Percentiles rank a stretch among this genome's conserved stretches.
Conservation (phyloP, 169 alveolate species). For the Plasmodium yoelii region DNA sequence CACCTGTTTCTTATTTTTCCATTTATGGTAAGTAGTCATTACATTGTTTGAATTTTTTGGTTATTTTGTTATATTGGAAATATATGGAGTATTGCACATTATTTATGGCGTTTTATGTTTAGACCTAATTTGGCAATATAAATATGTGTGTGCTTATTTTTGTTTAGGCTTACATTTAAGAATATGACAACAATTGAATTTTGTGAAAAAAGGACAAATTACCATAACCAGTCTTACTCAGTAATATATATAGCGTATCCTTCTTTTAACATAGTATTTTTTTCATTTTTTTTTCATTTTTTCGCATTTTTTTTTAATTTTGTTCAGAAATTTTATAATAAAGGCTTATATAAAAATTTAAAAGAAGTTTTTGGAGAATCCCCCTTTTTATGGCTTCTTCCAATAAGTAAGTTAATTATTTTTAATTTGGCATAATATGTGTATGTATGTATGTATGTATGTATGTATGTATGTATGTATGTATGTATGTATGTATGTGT, state of each 20-base stretch:
- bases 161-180: slow-evolving; percentile 76
- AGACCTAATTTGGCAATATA: background rate
- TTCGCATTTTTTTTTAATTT: slow-evolving; percentile 5
- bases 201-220: slow-evolving; percentile 87
- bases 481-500: background rate
- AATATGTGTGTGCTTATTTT: slow-evolving; percentile 10
- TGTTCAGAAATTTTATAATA: slow-evolving; percentile 61
- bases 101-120: no score
- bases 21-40: slow-evolving; percentile 77
- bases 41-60: no score
- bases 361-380: slow-evolving; percentile 73
- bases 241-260: slow-evolving; percentile 5
- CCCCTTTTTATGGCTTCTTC: slow-evolving; percentile 76
- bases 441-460: no score
- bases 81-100: no score
- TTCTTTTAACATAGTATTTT: background rate
- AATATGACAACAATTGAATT: slow-evolving; percentile 91
- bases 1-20: slow-evolving; percentile 86
- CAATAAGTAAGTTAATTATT: slow-evolving; percentile 56
- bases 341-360: slow-evolving; percentile 65
- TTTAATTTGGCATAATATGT: no score
- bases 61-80: background rate
- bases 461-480: no score
- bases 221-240: slow-evolving; percentile 62
- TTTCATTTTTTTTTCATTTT: background rate